Evolutionary conservation across 345 rosid species (phyloP).

Genomic region (Zanthoxylum bungeanum): DNA sequence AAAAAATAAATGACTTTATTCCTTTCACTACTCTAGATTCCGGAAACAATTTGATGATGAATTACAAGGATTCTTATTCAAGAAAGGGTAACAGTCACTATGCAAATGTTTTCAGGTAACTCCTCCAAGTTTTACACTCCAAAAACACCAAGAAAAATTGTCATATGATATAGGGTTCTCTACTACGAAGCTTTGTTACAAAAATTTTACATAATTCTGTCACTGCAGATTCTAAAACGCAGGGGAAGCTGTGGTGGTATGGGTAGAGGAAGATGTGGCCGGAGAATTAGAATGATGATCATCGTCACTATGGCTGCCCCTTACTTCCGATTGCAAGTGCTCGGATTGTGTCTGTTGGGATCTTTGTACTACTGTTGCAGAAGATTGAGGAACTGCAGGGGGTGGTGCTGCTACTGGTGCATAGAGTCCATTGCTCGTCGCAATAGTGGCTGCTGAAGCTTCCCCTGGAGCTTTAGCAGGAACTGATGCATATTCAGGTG

Average conservation of each 20-base stretch:
- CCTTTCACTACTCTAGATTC: too few relatives aligned
- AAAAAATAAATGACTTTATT: too few relatives aligned
- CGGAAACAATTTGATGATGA: background rate
- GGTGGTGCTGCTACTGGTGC: conserved; percentile 46
- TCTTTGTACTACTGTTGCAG: conserved; percentile 1
- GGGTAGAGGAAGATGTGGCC: conserved; percentile 66
- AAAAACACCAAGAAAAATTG: background rate
- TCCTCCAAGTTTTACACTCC: conserved; percentile 6
- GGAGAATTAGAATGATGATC: conserved; percentile 51
- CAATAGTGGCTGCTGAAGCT: conserved; percentile 18
- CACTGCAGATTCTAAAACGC: conserved; percentile 9
- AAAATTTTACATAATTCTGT: conserved; percentile 30
- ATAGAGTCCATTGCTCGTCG: conserved; percentile 30
- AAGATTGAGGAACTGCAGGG: conserved; percentile 5
- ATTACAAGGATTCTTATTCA: conserved; percentile 20
- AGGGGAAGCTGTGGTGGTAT: conserved; percentile 55
- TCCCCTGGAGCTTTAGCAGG: conserved; percentile 28
- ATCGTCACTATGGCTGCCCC: conserved; percentile 40
- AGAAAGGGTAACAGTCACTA: conserved; percentile 7
- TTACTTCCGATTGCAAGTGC: conserved; percentile 43
- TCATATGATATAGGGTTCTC: background rate
- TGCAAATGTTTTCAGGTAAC: background rate
- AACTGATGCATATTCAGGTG: conserved; percentile 52
- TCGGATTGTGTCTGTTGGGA: conserved; percentile 23
- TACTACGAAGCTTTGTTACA: conserved; percentile 25